phyloP scores from a whole-genome alignment of 257 asterid genomes.

The Ophiorrhiza pumila region DNA sequence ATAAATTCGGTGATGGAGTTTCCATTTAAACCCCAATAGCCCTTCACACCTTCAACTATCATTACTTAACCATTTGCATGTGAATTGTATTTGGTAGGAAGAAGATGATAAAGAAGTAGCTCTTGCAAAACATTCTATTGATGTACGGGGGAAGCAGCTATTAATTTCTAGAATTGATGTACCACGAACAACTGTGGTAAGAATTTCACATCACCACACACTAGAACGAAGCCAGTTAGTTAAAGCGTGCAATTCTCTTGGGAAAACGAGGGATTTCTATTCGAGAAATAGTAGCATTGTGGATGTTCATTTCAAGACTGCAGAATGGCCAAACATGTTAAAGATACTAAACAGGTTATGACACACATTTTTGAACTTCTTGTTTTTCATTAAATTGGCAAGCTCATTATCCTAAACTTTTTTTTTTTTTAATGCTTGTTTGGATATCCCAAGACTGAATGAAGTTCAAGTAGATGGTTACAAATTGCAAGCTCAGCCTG shows the following conservation, averaged over 20 bases:
- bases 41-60: slow-evolving; percentile 1
- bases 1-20: not conserved
- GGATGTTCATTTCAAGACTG: slow-evolving; percentile 39
- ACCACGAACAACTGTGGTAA: slow-evolving; percentile 58
- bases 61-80: slow-evolving; percentile 11
- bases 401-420: slow-evolving; percentile 14
- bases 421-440: slow-evolving; percentile 5
- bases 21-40: not conserved
- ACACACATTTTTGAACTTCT: not conserved
- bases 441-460: slow-evolving; percentile 38
- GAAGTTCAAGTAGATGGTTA: slow-evolving; percentile 31
- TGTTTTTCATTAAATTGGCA: not conserved
- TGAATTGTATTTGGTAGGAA: slow-evolving; percentile 35
- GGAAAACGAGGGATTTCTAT: not conserved
- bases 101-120: slow-evolving; percentile 60
- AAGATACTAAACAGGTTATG: slow-evolving; percentile 53
- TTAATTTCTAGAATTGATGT: slow-evolving; percentile 47
- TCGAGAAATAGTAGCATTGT: not conserved
- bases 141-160: slow-evolving; percentile 42
- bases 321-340: slow-evolving; percentile 70
- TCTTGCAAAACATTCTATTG: slow-evolving; percentile 41
- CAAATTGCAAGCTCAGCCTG: slow-evolving; percentile 49
- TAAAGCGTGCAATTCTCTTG: slow-evolving; percentile 31
- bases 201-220: slow-evolving; percentile 28
- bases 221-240: accelerated